Evolutionary conservation across 202 grass and related monocot species (phyloP).

Genomic region (Hordeum pubiflorum): DNA sequence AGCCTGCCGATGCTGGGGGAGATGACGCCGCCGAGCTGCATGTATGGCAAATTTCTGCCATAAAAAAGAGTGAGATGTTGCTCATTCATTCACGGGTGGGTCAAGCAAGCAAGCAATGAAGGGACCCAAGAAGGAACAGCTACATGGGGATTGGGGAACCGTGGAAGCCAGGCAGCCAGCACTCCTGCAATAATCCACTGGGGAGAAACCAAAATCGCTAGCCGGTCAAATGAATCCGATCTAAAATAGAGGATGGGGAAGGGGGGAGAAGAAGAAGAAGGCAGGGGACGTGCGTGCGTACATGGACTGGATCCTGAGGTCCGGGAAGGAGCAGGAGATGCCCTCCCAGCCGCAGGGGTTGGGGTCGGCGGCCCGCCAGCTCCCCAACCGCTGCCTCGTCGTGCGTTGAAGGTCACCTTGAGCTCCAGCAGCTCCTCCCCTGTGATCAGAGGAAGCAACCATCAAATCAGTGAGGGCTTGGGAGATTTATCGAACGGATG

Average conservation of each 20-base stretch:
- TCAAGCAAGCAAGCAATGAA: slow-evolving; percentile 11
- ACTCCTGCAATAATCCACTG: too few relatives aligned
- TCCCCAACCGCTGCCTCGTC: slow-evolving; percentile 36
- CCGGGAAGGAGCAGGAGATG: slow-evolving; percentile 78
- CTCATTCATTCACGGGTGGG: background rate
- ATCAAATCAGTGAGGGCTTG: background rate
- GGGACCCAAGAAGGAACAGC: background rate
- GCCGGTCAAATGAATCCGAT: too few relatives aligned
- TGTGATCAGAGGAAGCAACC: background rate
- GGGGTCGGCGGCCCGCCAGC: slow-evolving; percentile 54
- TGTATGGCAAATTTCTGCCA: slow-evolving; percentile 77
- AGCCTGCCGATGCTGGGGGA: slow-evolving; percentile 76
- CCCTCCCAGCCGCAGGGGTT: slow-evolving; percentile 87
- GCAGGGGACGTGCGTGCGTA: background rate
- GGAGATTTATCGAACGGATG: background rate
- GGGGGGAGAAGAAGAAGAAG: background rate
- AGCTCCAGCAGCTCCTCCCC: slow-evolving; percentile 72
- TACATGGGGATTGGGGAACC: too few relatives aligned
- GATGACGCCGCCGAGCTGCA: slow-evolving; percentile 84
- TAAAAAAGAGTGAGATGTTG: background rate
- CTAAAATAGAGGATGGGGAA: background rate
- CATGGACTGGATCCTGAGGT: slow-evolving; percentile 97
- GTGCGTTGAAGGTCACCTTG: slow-evolving; percentile 77
- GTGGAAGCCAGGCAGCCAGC: background rate
- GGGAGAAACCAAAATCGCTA: too few relatives aligned